Base-by-base conservation (phyloP, 148 eudicot species). In the Rhododendron kiyosumense region DNA sequence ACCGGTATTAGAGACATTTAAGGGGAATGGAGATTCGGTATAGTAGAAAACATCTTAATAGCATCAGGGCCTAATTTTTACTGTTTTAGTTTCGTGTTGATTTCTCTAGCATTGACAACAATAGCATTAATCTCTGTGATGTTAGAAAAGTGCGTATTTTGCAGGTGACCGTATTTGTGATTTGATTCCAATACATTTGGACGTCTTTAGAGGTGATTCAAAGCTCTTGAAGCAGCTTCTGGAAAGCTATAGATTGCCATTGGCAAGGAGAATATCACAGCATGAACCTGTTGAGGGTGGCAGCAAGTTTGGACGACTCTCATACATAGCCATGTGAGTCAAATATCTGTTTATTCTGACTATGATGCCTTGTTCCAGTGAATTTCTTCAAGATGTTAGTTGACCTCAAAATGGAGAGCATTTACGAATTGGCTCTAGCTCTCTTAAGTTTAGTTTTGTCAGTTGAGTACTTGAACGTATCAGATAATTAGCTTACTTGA, bases 321-420 rank as follows among this genome's bases (percentile, higher is more conserved):
- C 99, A 79, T 95, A 94, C 83, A 92, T 91, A 84, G 90, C 95
- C 86, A 96, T 95, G 99, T 96, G 92, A 93, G 98, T 93, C 36
- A 30, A 69, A 38, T 7, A 67, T 79, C 74, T 12, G 13, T 41
- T 49, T 69, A 20, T 45, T 49, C 28, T 54, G 11, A 67, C 57
- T 3, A 14, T 10, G 28, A 74, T 82, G 45, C 63, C 85, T 78
- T 49, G 11, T 52, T 79, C 88, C 26, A 61, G 65, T 46, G 24
- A 63, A 34, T 41, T 82, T 73, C 80, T 73, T 69, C 77, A 69
- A 26, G 24, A 69, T 69, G 22, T 46, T 83, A 63, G 52, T 63
- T 82, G 73, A 61, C 48, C 15, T 83, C 41, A 4, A 51, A 24
- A 13, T 0, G 84, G 43, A 57, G 84, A 83, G 7, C 84, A 83